A percentile compares a stretch with the other conserved stretches of the same genome.
These are phyloP conservation scores for Gastrolobium bilobum DNA, from an alignment of 306 rosid species.

Conservation along the genomic window DNA sequence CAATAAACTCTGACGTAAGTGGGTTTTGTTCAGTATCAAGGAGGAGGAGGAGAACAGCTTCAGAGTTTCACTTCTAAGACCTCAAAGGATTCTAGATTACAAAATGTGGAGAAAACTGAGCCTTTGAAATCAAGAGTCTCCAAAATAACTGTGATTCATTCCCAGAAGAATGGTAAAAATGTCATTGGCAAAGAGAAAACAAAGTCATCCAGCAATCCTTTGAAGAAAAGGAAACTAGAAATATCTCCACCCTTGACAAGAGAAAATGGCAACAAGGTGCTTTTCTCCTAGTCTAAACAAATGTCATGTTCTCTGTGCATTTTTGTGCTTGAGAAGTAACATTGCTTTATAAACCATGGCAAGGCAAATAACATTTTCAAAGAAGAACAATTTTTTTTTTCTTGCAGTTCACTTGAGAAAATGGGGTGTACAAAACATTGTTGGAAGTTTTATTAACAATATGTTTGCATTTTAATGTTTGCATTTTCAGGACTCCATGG, in stretches of 20 bases:
- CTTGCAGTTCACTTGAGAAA: slow-evolving; percentile 6
- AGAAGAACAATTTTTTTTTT: neutral
- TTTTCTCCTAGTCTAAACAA: neutral
- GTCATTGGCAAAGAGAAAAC: slow-evolving; percentile 50
- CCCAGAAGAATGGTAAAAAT: slow-evolving; percentile 45
- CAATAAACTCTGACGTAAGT: neutral
- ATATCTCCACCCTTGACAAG: slow-evolving; percentile 46
- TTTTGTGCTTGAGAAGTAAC: slow-evolving; percentile 8
- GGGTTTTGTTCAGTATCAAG: slow-evolving; percentile 56
- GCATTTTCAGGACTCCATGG: slow-evolving; percentile 65
- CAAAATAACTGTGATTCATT: slow-evolving; percentile 45
- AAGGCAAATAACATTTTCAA: neutral
- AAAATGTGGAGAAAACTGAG: slow-evolving; percentile 54
- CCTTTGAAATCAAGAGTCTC: slow-evolving; percentile 54
- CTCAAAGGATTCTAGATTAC: slow-evolving; percentile 54
- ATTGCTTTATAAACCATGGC: neutral
- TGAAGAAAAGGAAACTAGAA: slow-evolving; percentile 59
- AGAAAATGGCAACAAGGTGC: slow-evolving; percentile 66
- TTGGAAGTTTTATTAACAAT: slow-evolving; percentile 1
- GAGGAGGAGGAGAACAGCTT: slow-evolving; percentile 53
- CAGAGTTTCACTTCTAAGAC: slow-evolving; percentile 48
- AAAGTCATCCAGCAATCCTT: slow-evolving; percentile 53
- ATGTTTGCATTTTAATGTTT: slow-evolving; percentile 3
- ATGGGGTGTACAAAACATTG: neutral
- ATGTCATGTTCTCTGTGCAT: slow-evolving; percentile 29